Evolutionary conservation across 2,329 filamentous ascomycete species (phyloP).

Genomic region (Xylaria sp.): DNA sequence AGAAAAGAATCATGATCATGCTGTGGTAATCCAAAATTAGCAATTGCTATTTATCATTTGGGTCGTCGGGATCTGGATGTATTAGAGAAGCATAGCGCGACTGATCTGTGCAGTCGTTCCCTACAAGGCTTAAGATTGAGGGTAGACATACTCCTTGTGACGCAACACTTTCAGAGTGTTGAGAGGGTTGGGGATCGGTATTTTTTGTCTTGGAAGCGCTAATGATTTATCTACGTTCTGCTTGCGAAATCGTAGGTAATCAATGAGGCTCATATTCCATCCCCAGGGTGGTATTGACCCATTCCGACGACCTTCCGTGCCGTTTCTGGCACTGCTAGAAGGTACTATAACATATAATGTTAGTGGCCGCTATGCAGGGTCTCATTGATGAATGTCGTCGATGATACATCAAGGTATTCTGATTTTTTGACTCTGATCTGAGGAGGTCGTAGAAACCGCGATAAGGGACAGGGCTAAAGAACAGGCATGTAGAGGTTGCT

Average conservation of each 20-base stretch:
- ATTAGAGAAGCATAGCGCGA: neutral
- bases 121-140: neutral
- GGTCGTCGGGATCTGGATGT: neutral
- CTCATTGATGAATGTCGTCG: too few relatives aligned
- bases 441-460: neutral
- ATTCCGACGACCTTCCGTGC: slow-evolving; percentile 66
- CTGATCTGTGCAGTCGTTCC: too few relatives aligned
- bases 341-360: slow-evolving; percentile 40
- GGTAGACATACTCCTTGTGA: slow-evolving; percentile 46
- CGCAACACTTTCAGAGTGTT: slow-evolving; percentile 59
- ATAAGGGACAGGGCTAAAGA: neutral
- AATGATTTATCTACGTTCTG: slow-evolving; percentile 43
- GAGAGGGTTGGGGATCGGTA: slow-evolving; percentile 63
- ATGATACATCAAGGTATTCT: neutral
- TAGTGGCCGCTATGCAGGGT: neutral
- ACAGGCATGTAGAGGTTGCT: neutral
- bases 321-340: slow-evolving; percentile 64
- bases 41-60: neutral
- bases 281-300: slow-evolving; percentile 63
- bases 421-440: neutral
- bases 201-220: slow-evolving; percentile 46
- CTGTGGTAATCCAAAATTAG: slow-evolving; percentile 46
- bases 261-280: slow-evolving; percentile 63
- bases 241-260: slow-evolving; percentile 51
- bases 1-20: slow-evolving; percentile 58